Conservation (phyloP, 2,329 filamentous ascomycete species). For the Colletotrichum trifolii region DNA sequence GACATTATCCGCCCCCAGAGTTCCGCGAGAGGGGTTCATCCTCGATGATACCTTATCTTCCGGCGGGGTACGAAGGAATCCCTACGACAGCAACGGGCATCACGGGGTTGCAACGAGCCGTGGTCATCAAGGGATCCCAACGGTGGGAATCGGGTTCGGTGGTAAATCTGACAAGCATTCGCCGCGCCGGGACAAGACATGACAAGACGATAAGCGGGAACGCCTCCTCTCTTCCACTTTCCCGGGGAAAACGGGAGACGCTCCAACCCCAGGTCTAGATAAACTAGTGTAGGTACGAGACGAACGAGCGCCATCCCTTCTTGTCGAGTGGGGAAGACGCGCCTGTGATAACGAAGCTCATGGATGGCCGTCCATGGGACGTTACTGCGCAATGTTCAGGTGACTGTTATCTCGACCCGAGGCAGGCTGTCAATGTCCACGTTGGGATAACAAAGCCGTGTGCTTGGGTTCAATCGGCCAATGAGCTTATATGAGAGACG, state of each 20-base stretch:
- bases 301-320: neutral
- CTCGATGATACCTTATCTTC: constrained; percentile 23
- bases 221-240: neutral
- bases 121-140: constrained; percentile 17
- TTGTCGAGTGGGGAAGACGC: constrained; percentile 7
- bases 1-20: neutral
- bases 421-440: constrained; percentile 4
- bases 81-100: neutral
- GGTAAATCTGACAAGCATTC: constrained; percentile 27
- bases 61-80: constrained; percentile 8
- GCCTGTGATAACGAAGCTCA: constrained; percentile 20
- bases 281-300: neutral
- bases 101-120: constrained; percentile 26
- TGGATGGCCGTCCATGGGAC: constrained; percentile 17
- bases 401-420: constrained; percentile 2
- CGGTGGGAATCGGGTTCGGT: constrained; percentile 10
- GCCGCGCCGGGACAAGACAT: constrained; percentile 34
- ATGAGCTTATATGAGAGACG: neutral
- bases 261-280: constrained; percentile 15
- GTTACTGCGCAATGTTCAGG: constrained; percentile 23
- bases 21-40: constrained; percentile 7
- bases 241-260: constrained; percentile 21
- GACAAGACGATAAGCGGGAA: constrained; percentile 34
- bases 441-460: neutral
- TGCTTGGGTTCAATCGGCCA: constrained; percentile 4